Evolutionary conservation across 192 early-diverging fungal genomes (phyloP), one percentile per base, ranked within the genome.

Genomic region (Geranomyces michiganensis): DNA sequence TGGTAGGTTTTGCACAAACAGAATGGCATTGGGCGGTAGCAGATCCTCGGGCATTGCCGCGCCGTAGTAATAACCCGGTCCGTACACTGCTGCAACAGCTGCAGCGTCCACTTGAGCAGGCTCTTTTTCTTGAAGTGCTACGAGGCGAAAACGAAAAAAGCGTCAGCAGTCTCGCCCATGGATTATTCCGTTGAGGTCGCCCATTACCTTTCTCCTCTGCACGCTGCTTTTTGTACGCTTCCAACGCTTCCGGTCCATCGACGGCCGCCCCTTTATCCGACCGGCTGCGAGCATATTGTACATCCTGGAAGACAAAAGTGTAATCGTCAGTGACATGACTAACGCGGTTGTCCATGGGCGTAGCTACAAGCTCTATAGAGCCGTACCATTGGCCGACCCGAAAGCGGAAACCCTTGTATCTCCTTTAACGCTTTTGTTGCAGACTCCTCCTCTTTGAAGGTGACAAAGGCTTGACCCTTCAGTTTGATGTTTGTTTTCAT

Each of bases 401-500:
- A 93, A 41, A 99, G 79, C 30, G 89, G 80, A 71, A 93, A 92
- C 1, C 90, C 90, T 64, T 99, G 91, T 6, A 94, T 84, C 73
- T 93, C 93, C 69, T 87, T 80, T 60, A 94, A 75, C 1, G 97
- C 95, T 51, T 86, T 90, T 27, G 77, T 72, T 0, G 96, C 94
- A 41, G 80, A 68, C 53, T 94, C 94, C 31, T 78, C 67, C 26
- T 88, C 76, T 65, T 88, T 84, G 76, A 92, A 98, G 0, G 88
- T 89, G 0, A 99, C 84, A 80, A 96, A 99, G 0, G 96, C 97
- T 74, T 99, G 97, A 19, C 97, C 97, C 65, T 93, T 87, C 85
- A 93, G 90, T 62, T 87, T 82, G 65, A 97, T 84, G 79, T 92
- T 90, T 67, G 77, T 71, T 63, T 92, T 93, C 10, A 90, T 90